Base-by-base conservation (phyloP, 805 yeast genomes). In the Lipomyces japonicus region DNA sequence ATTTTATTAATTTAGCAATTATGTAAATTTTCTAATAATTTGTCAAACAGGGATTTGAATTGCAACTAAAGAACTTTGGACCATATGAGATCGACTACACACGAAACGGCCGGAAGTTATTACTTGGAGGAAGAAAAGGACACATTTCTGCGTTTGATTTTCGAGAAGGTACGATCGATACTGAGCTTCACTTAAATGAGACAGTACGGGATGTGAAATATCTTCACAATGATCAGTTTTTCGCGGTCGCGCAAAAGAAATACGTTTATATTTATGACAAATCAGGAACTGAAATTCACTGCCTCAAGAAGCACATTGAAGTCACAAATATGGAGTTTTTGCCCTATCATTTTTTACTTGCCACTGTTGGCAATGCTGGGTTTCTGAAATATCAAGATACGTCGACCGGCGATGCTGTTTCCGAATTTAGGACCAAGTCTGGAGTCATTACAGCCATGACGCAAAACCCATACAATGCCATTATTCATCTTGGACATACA, bases 111-210 rank as follows among this genome's bases (percentile, higher is more conserved):
- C 80, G 96, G 54, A 84, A 83, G 56, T 67, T 93, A 42, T 73
- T 93, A 31, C 71, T 93, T 21, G 93, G 90, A 9, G 99, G 99
- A 18, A 75, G 75, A 42, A 88, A 87, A 65, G 99, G 99, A 2
- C 98, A 93, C 72, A 80, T 93, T 44, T 97, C 98, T 0, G 80
- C 93, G 1, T 83, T 93, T 74, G 96, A 93, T 70, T 93, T 98
- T 97, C 80, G 95, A 65, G 79, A 81, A 35, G 97, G 97, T 12
- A 74, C 72, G 35, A 70, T 91, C 30, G 83, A 81, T 54, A 81
- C 95, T 39, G 99, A 93, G 67, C 67, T 93, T 47, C 80, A 86
- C 63, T 71, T 93, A 21, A 82, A 84, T 62, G 99, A 93, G 69
- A 88, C 97, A 0, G 87, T 90, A 9, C 79, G 86, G 63, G 93